phyloP scores from a whole-genome alignment of 371 early-diverging fungal genomes.

The Dichotomocladium elegans region DNA sequence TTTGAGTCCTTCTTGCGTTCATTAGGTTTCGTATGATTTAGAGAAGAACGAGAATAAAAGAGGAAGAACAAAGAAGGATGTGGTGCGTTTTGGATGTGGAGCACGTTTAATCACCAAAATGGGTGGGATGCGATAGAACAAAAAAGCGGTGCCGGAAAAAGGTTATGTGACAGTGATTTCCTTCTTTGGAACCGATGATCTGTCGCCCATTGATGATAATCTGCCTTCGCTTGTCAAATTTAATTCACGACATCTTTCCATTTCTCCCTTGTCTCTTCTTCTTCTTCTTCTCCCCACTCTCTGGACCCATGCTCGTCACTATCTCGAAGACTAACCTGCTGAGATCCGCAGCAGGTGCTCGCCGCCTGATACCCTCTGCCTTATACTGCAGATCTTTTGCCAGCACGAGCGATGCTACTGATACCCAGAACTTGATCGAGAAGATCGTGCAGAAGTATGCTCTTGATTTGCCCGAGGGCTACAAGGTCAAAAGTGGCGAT shows the following conservation, averaged over 20 bases:
- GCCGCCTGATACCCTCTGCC: conserved; percentile 1
- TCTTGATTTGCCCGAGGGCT: conserved; percentile 62
- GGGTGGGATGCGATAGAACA: no score
- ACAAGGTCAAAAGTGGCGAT: conserved; percentile 80
- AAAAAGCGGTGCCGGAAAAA: no score
- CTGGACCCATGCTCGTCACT: conserved; percentile 11
- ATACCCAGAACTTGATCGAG: conserved; percentile 83
- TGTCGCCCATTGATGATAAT: neutral
- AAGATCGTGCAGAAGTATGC: conserved; percentile 91
- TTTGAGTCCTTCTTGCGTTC: conserved; percentile 18
- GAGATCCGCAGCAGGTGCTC: neutral
- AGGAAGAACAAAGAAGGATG: neutral
- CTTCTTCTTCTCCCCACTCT: conserved; percentile 1
- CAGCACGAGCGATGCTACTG: conserved; percentile 23
- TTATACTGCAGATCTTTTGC: conserved; percentile 13
- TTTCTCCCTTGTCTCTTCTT: neutral
- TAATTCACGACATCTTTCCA: neutral
- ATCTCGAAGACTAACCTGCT: conserved; percentile 10
- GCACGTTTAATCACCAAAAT: no score
- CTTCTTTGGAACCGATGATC: no score
- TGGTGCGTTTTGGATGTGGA: no score
- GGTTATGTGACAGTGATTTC: no score
- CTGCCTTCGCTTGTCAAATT: neutral
- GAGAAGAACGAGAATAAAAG: neutral
- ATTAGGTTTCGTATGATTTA: neutral